Conservation (phyloP, 140 eudicot species). For the Cichorium intybus region DNA sequence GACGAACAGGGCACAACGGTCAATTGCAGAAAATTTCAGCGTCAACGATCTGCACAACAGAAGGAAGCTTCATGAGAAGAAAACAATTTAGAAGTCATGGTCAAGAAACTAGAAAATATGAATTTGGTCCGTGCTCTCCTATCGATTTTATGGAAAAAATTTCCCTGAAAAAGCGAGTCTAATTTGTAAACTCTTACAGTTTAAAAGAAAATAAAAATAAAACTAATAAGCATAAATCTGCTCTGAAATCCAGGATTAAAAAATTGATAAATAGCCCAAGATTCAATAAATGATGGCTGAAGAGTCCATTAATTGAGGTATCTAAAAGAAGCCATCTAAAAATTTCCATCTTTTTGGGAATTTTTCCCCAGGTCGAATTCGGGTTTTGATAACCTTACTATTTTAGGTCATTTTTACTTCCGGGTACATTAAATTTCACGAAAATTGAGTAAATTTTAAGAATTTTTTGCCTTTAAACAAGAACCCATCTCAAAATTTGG, state of each 20-base stretch:
- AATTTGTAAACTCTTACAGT: slow-evolving; percentile 9
- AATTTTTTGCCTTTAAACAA: slow-evolving; percentile 6
- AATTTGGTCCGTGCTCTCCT: slow-evolving; percentile 12
- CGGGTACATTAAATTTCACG: neutral
- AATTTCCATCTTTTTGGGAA: neutral
- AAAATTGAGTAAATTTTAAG: neutral
- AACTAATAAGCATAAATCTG: slow-evolving; percentile 6
- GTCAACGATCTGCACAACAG: slow-evolving; percentile 27
- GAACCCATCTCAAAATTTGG: slow-evolving; percentile 4
- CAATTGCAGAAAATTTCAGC: slow-evolving; percentile 4
- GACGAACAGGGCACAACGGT: slow-evolving; percentile 14
- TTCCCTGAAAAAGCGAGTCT: neutral
- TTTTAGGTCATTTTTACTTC: neutral
- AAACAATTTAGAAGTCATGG: slow-evolving; percentile 20
- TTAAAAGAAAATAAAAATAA: neutral
- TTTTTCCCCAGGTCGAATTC: neutral
- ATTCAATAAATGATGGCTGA: slow-evolving; percentile 4
- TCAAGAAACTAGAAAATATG: slow-evolving; percentile 23
- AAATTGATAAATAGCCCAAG: neutral
- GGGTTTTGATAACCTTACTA: neutral
- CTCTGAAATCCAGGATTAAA: neutral
- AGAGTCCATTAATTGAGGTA: neutral
- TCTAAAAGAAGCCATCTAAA: slow-evolving; percentile 14
- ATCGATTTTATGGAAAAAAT: neutral
- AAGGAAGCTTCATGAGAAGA: slow-evolving; percentile 17